A percentile compares a stretch with the other conserved stretches of the same genome.
Conservation (phyloP, 441 rosid genomes). For the California macrophylla region DNA sequence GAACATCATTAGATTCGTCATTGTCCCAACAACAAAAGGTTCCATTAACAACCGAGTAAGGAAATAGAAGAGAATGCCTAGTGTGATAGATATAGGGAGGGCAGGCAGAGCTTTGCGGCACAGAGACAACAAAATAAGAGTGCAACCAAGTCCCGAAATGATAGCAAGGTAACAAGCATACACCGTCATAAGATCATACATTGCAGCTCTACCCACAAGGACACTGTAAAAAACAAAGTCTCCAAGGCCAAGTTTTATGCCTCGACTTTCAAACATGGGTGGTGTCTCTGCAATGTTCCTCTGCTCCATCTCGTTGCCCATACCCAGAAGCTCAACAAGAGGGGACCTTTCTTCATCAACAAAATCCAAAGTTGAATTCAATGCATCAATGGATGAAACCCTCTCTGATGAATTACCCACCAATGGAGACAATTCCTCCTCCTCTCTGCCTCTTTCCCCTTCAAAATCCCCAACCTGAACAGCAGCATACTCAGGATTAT, state of each 20-base stretch:
- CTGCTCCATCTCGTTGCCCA: slow-evolving; percentile 38
- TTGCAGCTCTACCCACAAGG: slow-evolving; percentile 94
- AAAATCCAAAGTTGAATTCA: slow-evolving; percentile 27
- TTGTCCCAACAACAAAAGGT: slow-evolving; percentile 70
- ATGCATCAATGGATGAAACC: slow-evolving; percentile 32
- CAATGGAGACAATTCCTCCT: slow-evolving; percentile 40
- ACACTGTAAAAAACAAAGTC: slow-evolving; percentile 96
- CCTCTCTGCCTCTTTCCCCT: slow-evolving; percentile 32
- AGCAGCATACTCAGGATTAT: slow-evolving; percentile 24
- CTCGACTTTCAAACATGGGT: slow-evolving; percentile 24
- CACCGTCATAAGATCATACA: slow-evolving; percentile 95
- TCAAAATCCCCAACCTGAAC: slow-evolving; percentile 25
- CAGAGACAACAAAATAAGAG: slow-evolving; percentile 79
- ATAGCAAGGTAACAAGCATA: slow-evolving; percentile 94
- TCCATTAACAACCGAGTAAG: slow-evolving; percentile 84
- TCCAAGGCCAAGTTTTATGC: slow-evolving; percentile 89
- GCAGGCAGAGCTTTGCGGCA: slow-evolving; percentile 77
- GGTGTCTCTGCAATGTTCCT: slow-evolving; percentile 29
- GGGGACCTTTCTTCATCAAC: slow-evolving; percentile 72
- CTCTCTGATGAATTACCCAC: slow-evolving; percentile 32
- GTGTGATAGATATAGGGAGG: slow-evolving; percentile 76
- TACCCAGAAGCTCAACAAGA: slow-evolving; percentile 44
- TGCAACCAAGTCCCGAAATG: slow-evolving; percentile 91
- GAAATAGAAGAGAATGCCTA: slow-evolving; percentile 83
- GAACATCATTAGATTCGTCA: slow-evolving; percentile 79